Evolutionary conservation across 345 rosid species (phyloP).

Genomic region (Salix exigua): DNA sequence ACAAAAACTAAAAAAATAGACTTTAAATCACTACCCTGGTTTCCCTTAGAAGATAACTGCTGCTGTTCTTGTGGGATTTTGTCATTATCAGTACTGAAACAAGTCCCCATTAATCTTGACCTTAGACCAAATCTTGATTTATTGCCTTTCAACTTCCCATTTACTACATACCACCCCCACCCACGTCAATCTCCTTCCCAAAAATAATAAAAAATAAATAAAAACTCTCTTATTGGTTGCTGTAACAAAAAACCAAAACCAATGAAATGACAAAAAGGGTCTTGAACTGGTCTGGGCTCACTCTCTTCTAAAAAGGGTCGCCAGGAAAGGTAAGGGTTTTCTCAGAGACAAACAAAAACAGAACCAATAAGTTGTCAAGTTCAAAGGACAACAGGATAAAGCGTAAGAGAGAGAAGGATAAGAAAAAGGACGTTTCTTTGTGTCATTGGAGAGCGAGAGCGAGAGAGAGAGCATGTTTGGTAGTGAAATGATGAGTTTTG

Average conservation of each 20-base stretch:
- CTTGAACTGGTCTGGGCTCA: conserved; percentile 17
- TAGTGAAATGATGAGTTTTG: not conserved
- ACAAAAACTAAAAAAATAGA: not conserved
- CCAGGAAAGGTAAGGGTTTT: not conserved
- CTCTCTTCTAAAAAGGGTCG: conserved; percentile 2
- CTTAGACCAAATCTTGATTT: conserved; percentile 5
- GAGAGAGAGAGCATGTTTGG: not conserved
- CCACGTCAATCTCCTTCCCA: not conserved
- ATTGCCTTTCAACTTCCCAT: conserved; percentile 15
- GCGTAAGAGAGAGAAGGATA: not conserved
- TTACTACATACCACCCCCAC: not conserved
- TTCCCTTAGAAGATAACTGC: not conserved
- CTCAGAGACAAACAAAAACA: not conserved
- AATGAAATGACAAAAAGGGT: not conserved
- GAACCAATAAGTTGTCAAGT: not conserved
- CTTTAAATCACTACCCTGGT: conserved; percentile 3
- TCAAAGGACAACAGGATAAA: not conserved
- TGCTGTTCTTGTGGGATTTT: conserved; percentile 3
- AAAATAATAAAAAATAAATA: fast-evolving
- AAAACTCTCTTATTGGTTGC: not conserved
- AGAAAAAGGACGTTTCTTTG: not conserved
- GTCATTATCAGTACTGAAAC: conserved; percentile 33
- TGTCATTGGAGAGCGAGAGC: not conserved
- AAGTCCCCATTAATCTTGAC: conserved; percentile 44
- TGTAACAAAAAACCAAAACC: not conserved